phyloP scores from a whole-genome alignment of 306 rosid genomes.

The Senna tora region DNA sequence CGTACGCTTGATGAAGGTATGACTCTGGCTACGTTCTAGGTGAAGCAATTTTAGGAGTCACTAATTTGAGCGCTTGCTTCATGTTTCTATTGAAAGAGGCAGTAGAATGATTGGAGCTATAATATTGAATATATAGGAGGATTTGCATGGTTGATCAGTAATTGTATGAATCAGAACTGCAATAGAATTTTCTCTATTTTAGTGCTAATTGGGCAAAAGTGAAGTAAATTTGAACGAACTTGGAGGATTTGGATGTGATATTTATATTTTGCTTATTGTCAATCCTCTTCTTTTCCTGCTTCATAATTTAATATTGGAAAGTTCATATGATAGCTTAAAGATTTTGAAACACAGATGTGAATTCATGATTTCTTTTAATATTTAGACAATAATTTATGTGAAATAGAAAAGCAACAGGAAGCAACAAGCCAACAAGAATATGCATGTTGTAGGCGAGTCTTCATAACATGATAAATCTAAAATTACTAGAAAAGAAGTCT shows the following conservation, averaged over 20 bases:
- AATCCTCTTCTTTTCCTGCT: neutral
- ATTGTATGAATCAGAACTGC: constrained; percentile 24
- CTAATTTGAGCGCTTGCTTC: neutral
- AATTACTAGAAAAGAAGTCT: neutral
- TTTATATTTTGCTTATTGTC: neutral
- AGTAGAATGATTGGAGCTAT: neutral
- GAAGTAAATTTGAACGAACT: neutral
- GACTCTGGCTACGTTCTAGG: constrained; percentile 30
- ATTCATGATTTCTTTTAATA: neutral
- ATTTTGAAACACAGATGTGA: neutral
- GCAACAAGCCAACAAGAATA: neutral
- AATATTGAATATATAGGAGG: constrained; percentile 18
- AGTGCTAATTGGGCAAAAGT: constrained; percentile 9
- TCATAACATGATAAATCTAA: neutral
- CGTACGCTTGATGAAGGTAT: constrained; percentile 78
- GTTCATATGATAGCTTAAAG: constrained; percentile 25
- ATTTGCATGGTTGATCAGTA: neutral
- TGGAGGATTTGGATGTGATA: constrained; percentile 5
- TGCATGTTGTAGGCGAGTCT: neutral
- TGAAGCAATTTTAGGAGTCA: constrained; percentile 1
- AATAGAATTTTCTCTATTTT: neutral
- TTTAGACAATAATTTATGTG: neutral
- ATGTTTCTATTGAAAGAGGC: neutral
- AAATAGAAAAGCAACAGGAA: neutral
- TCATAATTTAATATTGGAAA: neutral